phyloP scores from a whole-genome alignment of 768 basidiomycete genomes.

The Pulveroboletus sp. region DNA sequence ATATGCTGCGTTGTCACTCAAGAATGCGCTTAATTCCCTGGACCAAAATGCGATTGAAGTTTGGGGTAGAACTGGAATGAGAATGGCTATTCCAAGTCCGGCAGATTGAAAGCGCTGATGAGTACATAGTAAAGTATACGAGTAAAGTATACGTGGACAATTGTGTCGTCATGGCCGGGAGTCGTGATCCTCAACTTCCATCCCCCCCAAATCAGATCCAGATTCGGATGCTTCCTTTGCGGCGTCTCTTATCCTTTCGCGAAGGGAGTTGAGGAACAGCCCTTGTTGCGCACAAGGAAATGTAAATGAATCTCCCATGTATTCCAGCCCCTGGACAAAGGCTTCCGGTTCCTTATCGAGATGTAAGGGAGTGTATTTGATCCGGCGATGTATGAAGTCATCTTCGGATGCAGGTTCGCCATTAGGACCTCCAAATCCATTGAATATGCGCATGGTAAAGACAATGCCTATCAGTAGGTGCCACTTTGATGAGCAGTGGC shows the following conservation, averaged over 20 bases:
- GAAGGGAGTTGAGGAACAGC: constrained; percentile 60
- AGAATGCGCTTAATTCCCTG: constrained; percentile 34
- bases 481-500: constrained; percentile 3
- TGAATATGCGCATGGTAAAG: constrained; percentile 52
- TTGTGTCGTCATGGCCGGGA: neutral
- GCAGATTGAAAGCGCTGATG: constrained; percentile 1
- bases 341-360: constrained; percentile 58
- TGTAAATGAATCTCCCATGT: constrained; percentile 59
- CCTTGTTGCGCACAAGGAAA: constrained; percentile 64
- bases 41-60: constrained; percentile 43
- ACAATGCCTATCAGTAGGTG: constrained; percentile 43
- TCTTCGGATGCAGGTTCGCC: constrained; percentile 32
- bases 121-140: constrained; percentile 14
- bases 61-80: constrained; percentile 54
- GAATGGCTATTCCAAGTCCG: neutral
- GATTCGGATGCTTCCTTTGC: constrained; percentile 19
- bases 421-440: constrained; percentile 31
- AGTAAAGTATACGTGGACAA: constrained; percentile 5
- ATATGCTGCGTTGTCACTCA: constrained; percentile 48
- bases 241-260: constrained; percentile 44
- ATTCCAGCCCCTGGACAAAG: constrained; percentile 56
- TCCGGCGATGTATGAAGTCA: constrained; percentile 28
- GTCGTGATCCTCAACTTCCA: constrained; percentile 22
- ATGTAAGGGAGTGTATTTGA: constrained; percentile 57
- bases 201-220: constrained; percentile 25